Evolutionary conservation across 352 stramenopile genomes (phyloP).

Genomic region (Pythium volutum): DNA sequence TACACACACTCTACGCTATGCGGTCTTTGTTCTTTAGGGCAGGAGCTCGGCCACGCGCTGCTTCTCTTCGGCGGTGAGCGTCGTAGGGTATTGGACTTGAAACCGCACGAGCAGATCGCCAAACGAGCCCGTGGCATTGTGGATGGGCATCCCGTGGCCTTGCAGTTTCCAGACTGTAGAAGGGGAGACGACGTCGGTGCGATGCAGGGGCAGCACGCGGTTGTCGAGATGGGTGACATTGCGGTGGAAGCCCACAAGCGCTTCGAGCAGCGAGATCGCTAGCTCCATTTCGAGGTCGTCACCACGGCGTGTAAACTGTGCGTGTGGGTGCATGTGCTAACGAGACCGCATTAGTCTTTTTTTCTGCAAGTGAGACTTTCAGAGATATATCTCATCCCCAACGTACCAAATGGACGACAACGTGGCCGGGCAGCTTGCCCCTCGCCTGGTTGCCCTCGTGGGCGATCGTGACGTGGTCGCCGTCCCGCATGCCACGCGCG

Average conservation of each 20-base stretch:
- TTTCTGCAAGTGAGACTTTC: not conserved
- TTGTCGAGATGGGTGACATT: conserved; percentile 89
- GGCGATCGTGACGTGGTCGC: conserved; percentile 30
- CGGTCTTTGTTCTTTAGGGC: not conserved
- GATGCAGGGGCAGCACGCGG: conserved; percentile 70
- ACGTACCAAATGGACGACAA: conserved; percentile 33
- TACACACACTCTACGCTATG: not conserved
- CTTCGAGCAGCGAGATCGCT: conserved; percentile 92
- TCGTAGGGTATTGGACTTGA: conserved; percentile 88
- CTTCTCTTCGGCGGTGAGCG: conserved; percentile 26
- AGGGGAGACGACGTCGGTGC: conserved; percentile 77
- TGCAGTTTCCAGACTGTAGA: conserved; percentile 79
- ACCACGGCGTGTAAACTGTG: conserved; percentile 81
- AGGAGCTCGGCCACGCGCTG: conserved; percentile 13
- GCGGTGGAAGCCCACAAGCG: conserved; percentile 88
- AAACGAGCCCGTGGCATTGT: conserved; percentile 42
- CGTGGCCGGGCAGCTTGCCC: conserved; percentile 25
- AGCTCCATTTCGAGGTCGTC: conserved; percentile 91
- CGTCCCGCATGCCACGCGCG: conserved; percentile 32
- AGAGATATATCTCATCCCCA: not conserved
- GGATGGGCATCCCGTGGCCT: conserved; percentile 90
- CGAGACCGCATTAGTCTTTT: not conserved
- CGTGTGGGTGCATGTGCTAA: conserved; percentile 33
- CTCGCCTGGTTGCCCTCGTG: conserved; percentile 26
- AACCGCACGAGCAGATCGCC: conserved; percentile 92